Percentiles rank a stretch among this genome's conserved stretches.
Conservation (phyloP, 1,284 basidiomycete genomes). For the Kwoniella shivajii region DNA sequence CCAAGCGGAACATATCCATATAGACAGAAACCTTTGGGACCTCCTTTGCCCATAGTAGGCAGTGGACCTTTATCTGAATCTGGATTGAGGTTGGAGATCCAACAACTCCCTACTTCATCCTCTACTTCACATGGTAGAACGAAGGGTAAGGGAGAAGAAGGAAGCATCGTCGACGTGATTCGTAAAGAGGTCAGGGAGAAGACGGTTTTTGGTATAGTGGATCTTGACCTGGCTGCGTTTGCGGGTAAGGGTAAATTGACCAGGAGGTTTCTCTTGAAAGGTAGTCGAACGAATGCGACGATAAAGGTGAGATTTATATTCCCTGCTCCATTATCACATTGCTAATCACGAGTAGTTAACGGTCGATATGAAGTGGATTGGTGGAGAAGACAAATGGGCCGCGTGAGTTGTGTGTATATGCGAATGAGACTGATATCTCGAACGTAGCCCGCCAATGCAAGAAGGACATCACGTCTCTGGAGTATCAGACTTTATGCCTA, state of each 20-base stretch:
- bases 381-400: conserved; percentile 44
- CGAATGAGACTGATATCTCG: not conserved
- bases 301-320: conserved; percentile 36
- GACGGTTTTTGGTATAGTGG: conserved; percentile 43
- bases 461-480: conserved; percentile 46
- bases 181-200: conserved; percentile 13
- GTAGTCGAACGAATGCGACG: conserved; percentile 52
- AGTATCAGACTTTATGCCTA: conserved; percentile 32
- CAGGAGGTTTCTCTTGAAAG: conserved; percentile 47
- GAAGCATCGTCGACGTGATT: not conserved
- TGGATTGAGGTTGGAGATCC: conserved; percentile 39
- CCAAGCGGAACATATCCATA: conserved; percentile 1
- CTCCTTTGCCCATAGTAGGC: conserved; percentile 33
- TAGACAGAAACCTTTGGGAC: not conserved
- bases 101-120: conserved; percentile 26
- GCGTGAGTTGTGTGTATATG: conserved; percentile 29
- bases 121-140: not conserved
- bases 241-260: conserved; percentile 46
- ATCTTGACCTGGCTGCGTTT: conserved; percentile 53
- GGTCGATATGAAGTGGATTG: conserved; percentile 46
- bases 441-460: conserved; percentile 35
- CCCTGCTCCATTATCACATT: not conserved
- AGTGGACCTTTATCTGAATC: conserved; percentile 44
- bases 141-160: not conserved
- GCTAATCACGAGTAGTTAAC: conserved; percentile 29